Base-by-base conservation (phyloP, 1,284 basidiomycete species). In the Taiwanofungus camphoratus region DNA sequence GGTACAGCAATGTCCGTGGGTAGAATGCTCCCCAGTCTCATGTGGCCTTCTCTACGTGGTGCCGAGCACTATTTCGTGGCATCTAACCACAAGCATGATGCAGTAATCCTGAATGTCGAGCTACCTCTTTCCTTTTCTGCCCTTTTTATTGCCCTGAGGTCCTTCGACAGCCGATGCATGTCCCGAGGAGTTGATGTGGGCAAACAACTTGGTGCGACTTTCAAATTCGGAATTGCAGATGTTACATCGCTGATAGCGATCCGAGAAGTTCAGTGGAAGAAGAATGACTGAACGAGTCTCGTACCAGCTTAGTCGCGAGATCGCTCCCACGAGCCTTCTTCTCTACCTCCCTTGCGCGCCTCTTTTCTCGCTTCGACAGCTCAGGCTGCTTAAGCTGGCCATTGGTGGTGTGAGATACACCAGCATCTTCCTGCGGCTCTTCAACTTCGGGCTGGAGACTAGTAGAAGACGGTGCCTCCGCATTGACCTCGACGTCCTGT, bases 171-270 rank as follows among this genome's bases (percentile, higher is more conserved):
- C 82, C 21, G 74, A 57, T 1, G 88, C 88, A 62, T 95, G 92
- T 1, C 83, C 87, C 5, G 76, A 77, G 33, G 78, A 74, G 27
- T 71, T 76, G 54, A 93, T 77, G 61, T 91, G 90, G 26, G 64
- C 65, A 56, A 95, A 95, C 9, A 95, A 65, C 57, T 86, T 88
- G 1, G 87, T 89, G 48, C 80, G 80, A 55, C 80, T 91, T 0
- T 72, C 61, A 57, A 94, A 95, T 0, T 55, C 42, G 35, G 70
- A 61, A 13, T 66, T 61, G 64, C 92, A 95, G 19, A 83, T 76
- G 58, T 92, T 87, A 64, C 92, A 95, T 27, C 52, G 57, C 70
- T 79, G 53, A 38, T 29, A 53, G 45, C 4, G 15, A 26, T 12
- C 32, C 41, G 24, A n/a, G 12, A 35, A 9, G 23, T 39, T 18